These are phyloP conservation scores for Gossypium davidsonii DNA, from an alignment of 441 rosid genomes.

Conservation along the genomic window DNA sequence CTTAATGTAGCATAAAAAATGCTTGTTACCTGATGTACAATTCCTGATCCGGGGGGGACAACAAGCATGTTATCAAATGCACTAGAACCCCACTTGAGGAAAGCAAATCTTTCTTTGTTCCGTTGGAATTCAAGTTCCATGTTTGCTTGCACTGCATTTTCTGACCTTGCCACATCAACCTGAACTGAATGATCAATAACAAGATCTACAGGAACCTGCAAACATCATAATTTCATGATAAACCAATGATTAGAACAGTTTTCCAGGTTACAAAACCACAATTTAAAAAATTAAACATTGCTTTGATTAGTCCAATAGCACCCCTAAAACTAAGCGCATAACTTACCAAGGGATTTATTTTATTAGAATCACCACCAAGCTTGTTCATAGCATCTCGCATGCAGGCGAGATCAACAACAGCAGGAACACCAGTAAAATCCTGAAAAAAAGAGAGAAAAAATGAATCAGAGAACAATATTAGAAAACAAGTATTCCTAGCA, in stretches of 20 bases:
- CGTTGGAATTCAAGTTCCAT: slow-evolving; percentile 66
- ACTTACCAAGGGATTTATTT: slow-evolving; percentile 58
- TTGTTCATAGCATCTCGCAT: slow-evolving; percentile 70
- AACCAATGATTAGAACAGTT: not conserved
- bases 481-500: not conserved
- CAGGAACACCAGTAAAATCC: slow-evolving; percentile 76
- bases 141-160: slow-evolving; percentile 68
- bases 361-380: slow-evolving; percentile 53
- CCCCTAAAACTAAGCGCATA: not conserved
- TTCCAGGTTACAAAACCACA: not conserved
- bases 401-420: slow-evolving; percentile 73
- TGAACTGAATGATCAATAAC: slow-evolving; percentile 76
- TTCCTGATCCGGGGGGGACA: slow-evolving; percentile 75
- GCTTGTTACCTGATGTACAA: slow-evolving; percentile 59
- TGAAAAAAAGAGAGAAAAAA: slow-evolving; percentile 17
- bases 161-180: slow-evolving; percentile 69
- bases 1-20: not conserved
- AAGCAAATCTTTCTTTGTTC: slow-evolving; percentile 64
- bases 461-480: not conserved
- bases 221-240: slow-evolving; percentile 2
- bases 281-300: slow-evolving; percentile 1
- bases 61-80: slow-evolving; percentile 73
- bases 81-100: slow-evolving; percentile 71
- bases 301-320: slow-evolving; percentile 4
- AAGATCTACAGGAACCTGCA: slow-evolving; percentile 76